Conservation (phyloP, 2,329 filamentous ascomycete genomes). For the Ceratocystis smalleyi region DNA sequence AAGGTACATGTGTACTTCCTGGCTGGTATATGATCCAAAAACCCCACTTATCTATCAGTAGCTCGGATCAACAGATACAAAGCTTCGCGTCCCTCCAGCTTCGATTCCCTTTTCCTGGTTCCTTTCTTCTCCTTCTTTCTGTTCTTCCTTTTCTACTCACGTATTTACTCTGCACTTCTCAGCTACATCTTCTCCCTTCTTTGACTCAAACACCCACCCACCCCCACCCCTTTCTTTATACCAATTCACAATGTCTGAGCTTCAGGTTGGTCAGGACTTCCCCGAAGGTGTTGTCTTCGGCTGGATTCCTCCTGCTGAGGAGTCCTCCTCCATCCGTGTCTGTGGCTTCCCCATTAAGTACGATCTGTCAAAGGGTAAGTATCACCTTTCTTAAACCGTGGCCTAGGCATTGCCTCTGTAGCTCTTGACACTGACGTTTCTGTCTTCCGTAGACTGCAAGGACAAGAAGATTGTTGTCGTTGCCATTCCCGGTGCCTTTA, state of each 20-base stretch:
- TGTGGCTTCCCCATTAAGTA: constrained; percentile 68
- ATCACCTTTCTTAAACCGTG: not conserved
- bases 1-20: constrained; percentile 2
- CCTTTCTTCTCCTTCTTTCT: constrained; percentile 1
- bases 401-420: not conserved
- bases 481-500: constrained; percentile 58
- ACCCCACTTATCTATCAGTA: constrained; percentile 5
- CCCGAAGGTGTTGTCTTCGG: constrained; percentile 68
- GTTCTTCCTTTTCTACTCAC: not conserved
- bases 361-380: constrained; percentile 57
- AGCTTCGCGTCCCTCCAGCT: not conserved
- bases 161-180: not conserved
- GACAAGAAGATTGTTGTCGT: constrained; percentile 42
- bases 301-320: constrained; percentile 62
- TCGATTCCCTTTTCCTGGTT: not conserved
- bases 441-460: constrained; percentile 32
- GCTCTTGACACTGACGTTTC: not conserved
- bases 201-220: not conserved
- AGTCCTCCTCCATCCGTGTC: constrained; percentile 50
- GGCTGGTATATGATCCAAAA: not conserved
- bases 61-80: constrained; percentile 7
- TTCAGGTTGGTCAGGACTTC: constrained; percentile 72
- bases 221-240: not conserved
- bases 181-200: not conserved
- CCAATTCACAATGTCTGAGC: constrained; percentile 36